Base-by-base conservation (phyloP, 371 early-diverging fungal species). In the Smittium culicis region DNA sequence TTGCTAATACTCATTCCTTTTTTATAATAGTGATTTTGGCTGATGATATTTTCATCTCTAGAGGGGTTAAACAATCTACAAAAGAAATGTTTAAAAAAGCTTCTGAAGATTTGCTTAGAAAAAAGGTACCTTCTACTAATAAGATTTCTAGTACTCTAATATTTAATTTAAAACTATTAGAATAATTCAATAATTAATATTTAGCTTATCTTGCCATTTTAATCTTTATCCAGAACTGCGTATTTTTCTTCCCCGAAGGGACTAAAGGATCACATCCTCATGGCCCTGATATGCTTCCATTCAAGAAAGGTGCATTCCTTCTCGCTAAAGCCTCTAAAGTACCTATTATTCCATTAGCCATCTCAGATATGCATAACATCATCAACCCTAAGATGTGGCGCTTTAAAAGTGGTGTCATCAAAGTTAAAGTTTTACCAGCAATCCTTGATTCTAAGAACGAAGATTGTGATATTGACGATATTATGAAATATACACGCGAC, bases 211-310 rank as follows among this genome's bases (percentile, higher is more conserved):
- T 14, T 20, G 20, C 8, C 8, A 45, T 14, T 20, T 45, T 14
- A 45, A 45, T 14, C 20, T 45, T 20, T 45, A 14, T 45, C 20
- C 70, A 90, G 85, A 78, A 79, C 32, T 85, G 87, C 54, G 87
- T 95, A 35, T 91, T 86, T 82, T 81, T 95, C 64, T 94, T 87
- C 80, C 93, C 96, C 32, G 97, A 96, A 79, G 97, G 96, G 61
- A 96, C 96, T 11, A 88, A 95, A 34, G 87, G 89, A 5, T 86
- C 84, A 70, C 68, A 78, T 35, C 82, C 85, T 35, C 74, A 80
- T 31, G 84, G 83, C 64, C 81, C 90, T 30, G 78, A 80, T 63
- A 70, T 96, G 68, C 77, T 95, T 61, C 93, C 92, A 0, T 95
- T 96, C 80, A 96, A 96, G 74, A 90, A 91, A 75, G 92, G 91